Evolutionary conservation across 2,329 filamentous ascomycete genomes (phyloP).

Genomic region (Neurospora crassa): DNA sequence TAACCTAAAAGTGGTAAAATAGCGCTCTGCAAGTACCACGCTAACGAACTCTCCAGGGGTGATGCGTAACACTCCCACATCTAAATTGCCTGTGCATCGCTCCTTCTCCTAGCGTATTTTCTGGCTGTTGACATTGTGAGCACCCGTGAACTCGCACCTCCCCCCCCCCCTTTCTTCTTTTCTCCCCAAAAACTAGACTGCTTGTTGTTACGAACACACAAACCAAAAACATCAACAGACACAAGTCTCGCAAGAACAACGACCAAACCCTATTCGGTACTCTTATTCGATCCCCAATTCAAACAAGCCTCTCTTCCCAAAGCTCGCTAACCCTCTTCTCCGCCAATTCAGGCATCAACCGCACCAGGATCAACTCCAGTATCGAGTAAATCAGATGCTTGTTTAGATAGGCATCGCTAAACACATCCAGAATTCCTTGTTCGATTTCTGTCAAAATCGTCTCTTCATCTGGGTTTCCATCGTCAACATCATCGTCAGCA

Average conservation of each 20-base stretch:
- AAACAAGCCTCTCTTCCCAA: conserved; percentile 57
- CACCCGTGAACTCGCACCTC: not conserved
- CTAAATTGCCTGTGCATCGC: not conserved
- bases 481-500: not conserved
- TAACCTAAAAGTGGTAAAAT: no score
- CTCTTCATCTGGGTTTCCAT: conserved; percentile 31
- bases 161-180: no score
- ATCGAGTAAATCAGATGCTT: conserved; percentile 80
- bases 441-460: conserved; percentile 50
- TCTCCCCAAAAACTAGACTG: not conserved
- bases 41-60: no score
- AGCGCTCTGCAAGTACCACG: no score
- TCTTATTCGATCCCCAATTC: not conserved
- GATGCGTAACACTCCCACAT: not conserved
- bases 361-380: conserved; percentile 72
- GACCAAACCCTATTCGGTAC: not conserved
- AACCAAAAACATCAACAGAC: not conserved
- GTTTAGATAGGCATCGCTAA: conserved; percentile 81
- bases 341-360: conserved; percentile 73
- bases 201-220: not conserved
- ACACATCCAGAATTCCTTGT: conserved; percentile 57
- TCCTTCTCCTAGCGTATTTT: not conserved
- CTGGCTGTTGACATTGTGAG: not conserved
- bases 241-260: not conserved
- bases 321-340: conserved; percentile 63